These are phyloP conservation scores for Fomes fomentarius DNA, from an alignment of 1,284 basidiomycete species.

Conservation along the genomic window DNA sequence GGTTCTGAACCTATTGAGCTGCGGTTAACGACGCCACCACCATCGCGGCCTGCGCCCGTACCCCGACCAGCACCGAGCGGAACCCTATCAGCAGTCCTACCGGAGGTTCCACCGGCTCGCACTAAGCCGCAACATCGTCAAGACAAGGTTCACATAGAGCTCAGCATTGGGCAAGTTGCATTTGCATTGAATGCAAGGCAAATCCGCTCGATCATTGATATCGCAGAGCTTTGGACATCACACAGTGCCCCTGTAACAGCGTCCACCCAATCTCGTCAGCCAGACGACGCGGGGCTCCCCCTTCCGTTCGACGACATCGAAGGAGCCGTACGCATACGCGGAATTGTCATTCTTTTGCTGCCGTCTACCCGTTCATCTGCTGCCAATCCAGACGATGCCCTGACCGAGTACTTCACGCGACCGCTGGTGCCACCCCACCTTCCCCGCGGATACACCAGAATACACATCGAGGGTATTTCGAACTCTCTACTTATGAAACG, in stretches of 20 bases:
- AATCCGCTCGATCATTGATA: constrained; percentile 48
- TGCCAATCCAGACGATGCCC: constrained; percentile 11
- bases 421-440: constrained; percentile 59
- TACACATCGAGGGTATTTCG: constrained; percentile 56
- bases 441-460: constrained; percentile 52
- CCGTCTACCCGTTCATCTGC: constrained; percentile 29
- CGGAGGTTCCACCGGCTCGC: not conserved
- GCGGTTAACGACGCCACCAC: constrained; percentile 51
- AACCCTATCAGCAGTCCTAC: not conserved
- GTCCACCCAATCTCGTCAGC: not conserved
- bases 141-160: constrained; percentile 25
- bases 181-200: constrained; percentile 57
- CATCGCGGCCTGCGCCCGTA: constrained; percentile 3
- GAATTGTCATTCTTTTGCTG: constrained; percentile 53
- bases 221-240: constrained; percentile 42
- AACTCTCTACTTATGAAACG: constrained; percentile 36
- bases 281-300: constrained; percentile 10
- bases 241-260: constrained; percentile 26
- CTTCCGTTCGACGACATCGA: constrained; percentile 40
- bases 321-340: constrained; percentile 45
- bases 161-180: constrained; percentile 53
- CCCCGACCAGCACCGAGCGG: not conserved
- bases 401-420: constrained; percentile 53
- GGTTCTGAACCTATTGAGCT: constrained; percentile 59
- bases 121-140: not conserved